Evolutionary conservation across 352 stramenopile genomes (phyloP), one percentile per base, ranked within the genome.

Genomic region (Phytopythium delawarense): DNA sequence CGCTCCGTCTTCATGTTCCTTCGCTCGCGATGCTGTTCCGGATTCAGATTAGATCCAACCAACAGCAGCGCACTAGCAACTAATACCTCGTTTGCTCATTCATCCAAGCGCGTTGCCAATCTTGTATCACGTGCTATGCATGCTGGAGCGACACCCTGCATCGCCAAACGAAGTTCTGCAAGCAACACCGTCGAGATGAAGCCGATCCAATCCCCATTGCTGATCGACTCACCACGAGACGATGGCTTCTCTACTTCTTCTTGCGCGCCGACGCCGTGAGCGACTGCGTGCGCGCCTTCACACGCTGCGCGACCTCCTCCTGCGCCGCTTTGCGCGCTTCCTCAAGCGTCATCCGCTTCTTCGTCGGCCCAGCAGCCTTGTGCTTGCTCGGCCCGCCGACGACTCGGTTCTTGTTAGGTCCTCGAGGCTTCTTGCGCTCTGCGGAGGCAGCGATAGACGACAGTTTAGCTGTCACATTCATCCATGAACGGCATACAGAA

Each of bases 281-380:
- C 34, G 70, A 60, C 50, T 78, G 83, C 30, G 80, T 64, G 44
- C 84, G 84, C 51, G 86, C 81, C 52, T 91, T 76, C 20, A 87
- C 84, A 13, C 84, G 81, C 37, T 75, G 74, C 37, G 87, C 79
- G 13, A 91, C 75, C n/a, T 89, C 81, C 34, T 88, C 78, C 59
- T 89, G 82, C n/a, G 84, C 84, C 23, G 80, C 81, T 40, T 77
- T 79, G 40, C 81, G 76, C 13, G 80, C 84, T 46, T 90, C 78
- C 28, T 78, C 84, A 39, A 91, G 48, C 20, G 77, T 76, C 73
- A 82, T 84, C 44, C 42, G 34, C 57, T 81, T 81, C 61, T 76
- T 85, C 71, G 51, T 61, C 53, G 30, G 35, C n/a, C n/a, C 25
- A 12, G 39, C 28, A 8, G 5, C 12, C 46, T 56, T 62, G 59